Evolutionary conservation across 305 asterid species (phyloP).

Genomic region (Solanum aculeatissimum): DNA sequence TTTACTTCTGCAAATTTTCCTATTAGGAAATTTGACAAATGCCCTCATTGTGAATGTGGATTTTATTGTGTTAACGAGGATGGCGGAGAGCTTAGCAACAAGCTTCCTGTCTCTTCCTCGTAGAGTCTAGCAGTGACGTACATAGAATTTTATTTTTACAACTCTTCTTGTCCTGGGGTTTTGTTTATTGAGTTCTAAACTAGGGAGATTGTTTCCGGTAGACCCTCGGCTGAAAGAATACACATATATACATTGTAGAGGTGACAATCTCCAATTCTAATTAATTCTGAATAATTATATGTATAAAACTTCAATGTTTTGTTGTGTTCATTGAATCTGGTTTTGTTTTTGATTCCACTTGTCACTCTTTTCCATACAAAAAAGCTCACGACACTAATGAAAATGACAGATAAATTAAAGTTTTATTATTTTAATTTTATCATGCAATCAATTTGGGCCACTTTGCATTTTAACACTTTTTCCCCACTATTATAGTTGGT

Average conservation of each 20-base stretch:
- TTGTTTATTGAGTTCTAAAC: neutral
- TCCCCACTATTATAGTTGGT: neutral
- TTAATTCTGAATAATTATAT: too few relatives aligned
- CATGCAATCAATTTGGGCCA: neutral
- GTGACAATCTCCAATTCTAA: too few relatives aligned
- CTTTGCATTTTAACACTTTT: neutral
- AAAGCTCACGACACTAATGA: neutral
- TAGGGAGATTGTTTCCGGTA: too few relatives aligned
- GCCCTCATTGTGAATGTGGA: slow-evolving; percentile 56
- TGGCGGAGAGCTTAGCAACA: neutral
- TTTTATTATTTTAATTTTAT: too few relatives aligned
- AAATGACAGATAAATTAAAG: neutral
- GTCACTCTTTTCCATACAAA: neutral
- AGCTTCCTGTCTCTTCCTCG: slow-evolving; percentile 4
- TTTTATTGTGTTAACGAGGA: slow-evolving; percentile 19
- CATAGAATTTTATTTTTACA: neutral
- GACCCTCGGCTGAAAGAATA: too few relatives aligned
- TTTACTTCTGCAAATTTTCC: slow-evolving; percentile 33
- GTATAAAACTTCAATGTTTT: too few relatives aligned
- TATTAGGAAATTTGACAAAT: slow-evolving; percentile 21
- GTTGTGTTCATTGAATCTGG: neutral
- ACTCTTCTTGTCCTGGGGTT: neutral
- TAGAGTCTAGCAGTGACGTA: neutral
- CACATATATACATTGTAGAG: too few relatives aligned
- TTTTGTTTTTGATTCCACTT: neutral